Evolutionary conservation across 2,329 filamentous ascomycete species (phyloP).

Genomic region (Calonectria multiphialidica): DNA sequence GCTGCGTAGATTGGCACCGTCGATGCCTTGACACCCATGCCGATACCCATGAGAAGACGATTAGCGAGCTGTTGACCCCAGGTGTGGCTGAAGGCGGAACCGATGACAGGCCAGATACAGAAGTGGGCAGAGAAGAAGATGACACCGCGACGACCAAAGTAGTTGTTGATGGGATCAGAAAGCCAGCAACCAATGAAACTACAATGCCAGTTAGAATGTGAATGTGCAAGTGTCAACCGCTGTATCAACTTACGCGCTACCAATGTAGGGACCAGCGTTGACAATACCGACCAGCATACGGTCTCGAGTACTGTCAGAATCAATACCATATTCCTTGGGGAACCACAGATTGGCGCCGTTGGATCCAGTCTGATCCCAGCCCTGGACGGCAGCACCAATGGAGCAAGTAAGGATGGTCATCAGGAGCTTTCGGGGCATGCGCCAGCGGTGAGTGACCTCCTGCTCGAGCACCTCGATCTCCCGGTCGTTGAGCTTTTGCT

Average conservation of each 20-base stretch:
- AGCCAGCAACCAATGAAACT: slow-evolving; percentile 70
- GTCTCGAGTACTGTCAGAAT: slow-evolving; percentile 45
- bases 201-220: slow-evolving; percentile 17
- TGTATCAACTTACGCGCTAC: slow-evolving; percentile 51
- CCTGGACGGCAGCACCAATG: slow-evolving; percentile 75
- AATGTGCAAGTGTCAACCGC: background rate
- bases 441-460: slow-evolving; percentile 76
- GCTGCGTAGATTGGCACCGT: slow-evolving; percentile 81
- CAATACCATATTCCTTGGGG: slow-evolving; percentile 58
- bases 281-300: slow-evolving; percentile 72
- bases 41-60: slow-evolving; percentile 77
- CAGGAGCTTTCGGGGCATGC: slow-evolving; percentile 71
- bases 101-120: slow-evolving; percentile 73
- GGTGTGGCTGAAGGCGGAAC: slow-evolving; percentile 72
- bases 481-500: slow-evolving; percentile 60
- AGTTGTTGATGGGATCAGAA: slow-evolving; percentile 70
- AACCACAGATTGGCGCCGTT: slow-evolving; percentile 75
- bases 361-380: slow-evolving; percentile 74
- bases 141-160: slow-evolving; percentile 59
- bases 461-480: slow-evolving; percentile 62
- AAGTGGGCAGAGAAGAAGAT: slow-evolving; percentile 83
- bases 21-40: slow-evolving; percentile 75
- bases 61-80: slow-evolving; percentile 77
- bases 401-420: slow-evolving; percentile 76
- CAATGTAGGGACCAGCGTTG: slow-evolving; percentile 68